Evolutionary conservation across 176 grass and related monocot species (phyloP), one percentile per base, ranked within the genome.

Genomic region (Chloris gayana): DNA sequence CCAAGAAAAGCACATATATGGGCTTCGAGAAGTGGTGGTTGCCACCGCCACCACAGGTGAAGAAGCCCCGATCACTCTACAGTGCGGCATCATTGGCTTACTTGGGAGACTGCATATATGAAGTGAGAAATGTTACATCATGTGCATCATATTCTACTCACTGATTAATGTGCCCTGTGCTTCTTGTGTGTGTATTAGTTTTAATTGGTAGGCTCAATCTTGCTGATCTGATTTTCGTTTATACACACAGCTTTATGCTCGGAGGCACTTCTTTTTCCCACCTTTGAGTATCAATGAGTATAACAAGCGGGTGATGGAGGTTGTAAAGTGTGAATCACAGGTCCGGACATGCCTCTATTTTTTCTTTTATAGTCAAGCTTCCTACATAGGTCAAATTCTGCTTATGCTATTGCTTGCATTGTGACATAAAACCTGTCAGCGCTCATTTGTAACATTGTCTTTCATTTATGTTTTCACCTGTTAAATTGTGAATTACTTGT

Each of bases 101-200:
- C 83, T 88, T 98, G 82, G 95, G 95, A 72, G 95, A 98, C 73
- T 98, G 95, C 86, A 98, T 98, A 73, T 98, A 98, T 83, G 95
- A 98, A 91, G 95, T 98, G 30, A 77, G 77, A 57, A 61, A 37
- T 5, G 21, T 14, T 47, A 30, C 15, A 31, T 49, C 22, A 18
- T 7, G 49, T 72, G 25, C 30, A 49, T 85, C 29, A 44, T 62
- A 30, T 7, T 77, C 60, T 69, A 75, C 14, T 15, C 2, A 21
- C 19, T 32, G 35, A 44, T n/a, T 66, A 21, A 14, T 32, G 2
- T 57, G 22, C 25, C 11, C 3, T 25, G 22, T 24, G 9, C 22
- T 24, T n/a, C 22, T n/a, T 10, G 54, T 22, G 7, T 4, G 46
- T 54, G 5, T 54, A 21, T 6, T 53, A 53, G 49, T 53, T 53